Base-by-base conservation (phyloP, 2,329 filamentous ascomycete genomes). In the Ophiostoma pallidulum region DNA sequence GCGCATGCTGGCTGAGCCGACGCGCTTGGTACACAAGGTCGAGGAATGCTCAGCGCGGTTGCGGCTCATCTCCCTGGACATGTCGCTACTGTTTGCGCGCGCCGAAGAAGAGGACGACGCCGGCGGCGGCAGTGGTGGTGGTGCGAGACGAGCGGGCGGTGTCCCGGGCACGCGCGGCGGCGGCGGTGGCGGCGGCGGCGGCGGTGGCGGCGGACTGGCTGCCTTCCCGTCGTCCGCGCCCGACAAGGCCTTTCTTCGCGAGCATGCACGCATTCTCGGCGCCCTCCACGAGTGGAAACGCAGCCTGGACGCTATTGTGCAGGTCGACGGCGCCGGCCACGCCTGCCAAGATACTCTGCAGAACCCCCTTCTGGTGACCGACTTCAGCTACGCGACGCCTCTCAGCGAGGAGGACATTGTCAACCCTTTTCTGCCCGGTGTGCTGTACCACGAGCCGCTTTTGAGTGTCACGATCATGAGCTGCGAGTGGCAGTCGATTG, bases 401-500 rank as follows among this genome's bases (percentile, higher is more conserved):
- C 59, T 74, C 31, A 72, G 73, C 13, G 68, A 76, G 0, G 73
- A 82, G 45, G 80, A 87, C 51, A 80, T 92, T 54, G 79, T 90
- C 51, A 74, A 89, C 59, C 84, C 86, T 0, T 89, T 83, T 56
- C 71, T 78, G 40, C 77, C 80, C 0, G 78, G 82, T 6, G 67
- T 75, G n/a, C 67, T 96, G 3, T 86, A 85, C 62, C 69, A 74
- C n/a, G 80, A 74, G 1, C 79, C 81, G 0, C 62, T 89, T 2
- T 91, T 86, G 66, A 72, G 80, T 10, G 79, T 85, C 40, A 96
- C 94, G 52, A 75, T 85, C 41, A 69, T 88, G 14, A 72, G 74
- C 48, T 76, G 88, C 50, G 88, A 95, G 60, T 86, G 87, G 70
- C 80, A 86, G 61, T 83, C 83, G 8, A 78, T 90, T 20, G 74